Percentiles rank a stretch among this genome's conserved stretches.
phyloP scores from a whole-genome alignment of 192 early-diverging fungal genomes.

The Coemansia sp. region DNA sequence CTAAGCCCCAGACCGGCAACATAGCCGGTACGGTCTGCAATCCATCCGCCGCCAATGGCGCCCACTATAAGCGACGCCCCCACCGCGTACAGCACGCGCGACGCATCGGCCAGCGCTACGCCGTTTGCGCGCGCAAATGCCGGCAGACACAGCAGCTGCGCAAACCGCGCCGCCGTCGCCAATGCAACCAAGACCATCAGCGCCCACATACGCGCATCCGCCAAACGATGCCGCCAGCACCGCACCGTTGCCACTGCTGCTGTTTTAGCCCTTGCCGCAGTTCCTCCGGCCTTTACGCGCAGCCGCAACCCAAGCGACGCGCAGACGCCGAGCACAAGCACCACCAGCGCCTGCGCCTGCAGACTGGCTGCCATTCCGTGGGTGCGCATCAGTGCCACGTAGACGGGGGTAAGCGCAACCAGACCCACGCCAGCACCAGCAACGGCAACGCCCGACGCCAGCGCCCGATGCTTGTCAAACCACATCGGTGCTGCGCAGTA shows the following conservation, averaged over 20 bases:
- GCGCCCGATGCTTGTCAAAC: slow-evolving; percentile 53
- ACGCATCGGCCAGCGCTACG: background rate
- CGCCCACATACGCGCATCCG: slow-evolving; percentile 17
- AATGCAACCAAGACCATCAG: slow-evolving; percentile 30
- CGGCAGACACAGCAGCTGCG: slow-evolving; percentile 37
- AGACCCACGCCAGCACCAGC: slow-evolving; percentile 54
- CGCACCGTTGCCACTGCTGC: background rate
- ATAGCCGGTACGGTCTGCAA: slow-evolving; percentile 25
- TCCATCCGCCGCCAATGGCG: slow-evolving; percentile 14
- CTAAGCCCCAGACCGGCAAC: slow-evolving; percentile 32
- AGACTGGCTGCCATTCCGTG: slow-evolving; percentile 43
- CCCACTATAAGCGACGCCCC: slow-evolving; percentile 17
- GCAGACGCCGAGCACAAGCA: slow-evolving; percentile 13
- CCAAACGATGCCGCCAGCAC: slow-evolving; percentile 9
- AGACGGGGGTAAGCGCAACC: slow-evolving; percentile 39
- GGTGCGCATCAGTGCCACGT: slow-evolving; percentile 31
- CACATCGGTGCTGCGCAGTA: slow-evolving; percentile 55
- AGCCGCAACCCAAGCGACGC: slow-evolving; percentile 25
- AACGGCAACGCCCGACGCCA: slow-evolving; percentile 49
- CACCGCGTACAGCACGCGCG: slow-evolving; percentile 25
- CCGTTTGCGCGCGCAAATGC: slow-evolving; percentile 23
- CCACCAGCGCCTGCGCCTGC: slow-evolving; percentile 30
- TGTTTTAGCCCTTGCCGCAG: background rate
- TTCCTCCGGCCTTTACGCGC: slow-evolving; percentile 7
- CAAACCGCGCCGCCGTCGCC: slow-evolving; percentile 22